Evolutionary conservation across 2,329 filamentous ascomycete species (phyloP), one percentile per base, ranked within the genome.

Genomic region (Penicillium sp.): DNA sequence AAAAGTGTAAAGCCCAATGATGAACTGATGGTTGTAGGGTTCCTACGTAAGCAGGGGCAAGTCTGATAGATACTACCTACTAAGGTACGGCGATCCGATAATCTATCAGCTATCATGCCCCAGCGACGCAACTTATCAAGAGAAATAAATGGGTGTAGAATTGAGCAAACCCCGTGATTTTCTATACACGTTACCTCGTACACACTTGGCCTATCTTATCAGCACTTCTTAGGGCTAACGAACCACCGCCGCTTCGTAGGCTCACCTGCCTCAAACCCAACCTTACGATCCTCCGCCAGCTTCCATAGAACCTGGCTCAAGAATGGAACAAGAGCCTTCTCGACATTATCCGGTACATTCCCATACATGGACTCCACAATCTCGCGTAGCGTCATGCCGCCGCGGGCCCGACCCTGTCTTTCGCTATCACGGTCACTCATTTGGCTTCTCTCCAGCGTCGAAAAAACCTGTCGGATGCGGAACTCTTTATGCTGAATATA

Each of bases 361-460:
- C 83, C 83, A 63, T 85, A 75, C n/a, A 85, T 76, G 2, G 62
- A 64, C 1, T 67, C 67, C 1, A 84, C 82, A 7, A 86, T 69
- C 35, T 84, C 70, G 54, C 68, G 64, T 6, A 82, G 72, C 0
- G 78, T 80, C 0, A 79, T 66, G 51, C 78, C 77, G 19, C 66
- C 71, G 61, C 76, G 71, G 64, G 15, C 67, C 66, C 41, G 64
- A 41, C 30, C 56, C 35, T 47, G 38, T 15, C 56, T 41, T 17
- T 41, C 35, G 35, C 35, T 38, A 8, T 26, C 8, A 30, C 3
- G 9, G 26, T 7, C 56, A 11, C 21, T 46, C 38, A 52, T 52
- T 9, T 58, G 49, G 41, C 65, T 65, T 30, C 52, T 44, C 46
- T 56, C 54, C 51, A 84, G 69, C 5, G 76, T 71, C 21, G 69